Percentiles rank a stretch among this genome's conserved stretches.
These are phyloP conservation scores for Raffaelea arxii DNA, from an alignment of 2,329 filamentous ascomycete species.

Conservation along the genomic window DNA sequence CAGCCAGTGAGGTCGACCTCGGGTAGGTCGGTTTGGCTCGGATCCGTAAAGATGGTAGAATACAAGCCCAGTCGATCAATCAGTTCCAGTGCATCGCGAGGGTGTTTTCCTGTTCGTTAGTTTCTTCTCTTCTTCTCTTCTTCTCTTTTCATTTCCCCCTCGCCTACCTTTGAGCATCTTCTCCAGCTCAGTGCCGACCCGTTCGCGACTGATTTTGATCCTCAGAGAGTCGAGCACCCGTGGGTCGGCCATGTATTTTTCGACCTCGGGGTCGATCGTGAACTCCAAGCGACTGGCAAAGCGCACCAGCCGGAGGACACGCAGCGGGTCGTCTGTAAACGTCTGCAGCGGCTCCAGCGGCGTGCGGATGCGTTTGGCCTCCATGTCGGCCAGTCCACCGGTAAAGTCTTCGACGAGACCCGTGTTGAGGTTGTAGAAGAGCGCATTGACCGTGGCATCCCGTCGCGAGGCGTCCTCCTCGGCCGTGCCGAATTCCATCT, in stretches of 20 bases:
- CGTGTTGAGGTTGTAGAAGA: constrained; percentile 90
- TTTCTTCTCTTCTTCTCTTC: background rate
- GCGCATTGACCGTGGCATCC: constrained; percentile 88
- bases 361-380: constrained; percentile 64
- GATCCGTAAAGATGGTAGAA: constrained; percentile 63
- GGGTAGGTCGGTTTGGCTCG: constrained; percentile 40
- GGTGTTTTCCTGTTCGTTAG: constrained; percentile 40
- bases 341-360: constrained; percentile 83
- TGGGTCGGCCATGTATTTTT: constrained; percentile 65
- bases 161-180: constrained; percentile 72
- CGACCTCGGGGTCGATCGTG: constrained; percentile 59
- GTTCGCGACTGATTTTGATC: constrained; percentile 83
- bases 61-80: constrained; percentile 61
- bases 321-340: constrained; percentile 86
- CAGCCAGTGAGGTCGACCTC: constrained; percentile 51
- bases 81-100: constrained; percentile 50
- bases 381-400: constrained; percentile 66
- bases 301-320: constrained; percentile 76
- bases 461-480: constrained; percentile 81
- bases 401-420: constrained; percentile 78
- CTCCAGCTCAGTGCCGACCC: constrained; percentile 77
- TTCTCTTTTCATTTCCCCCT: background rate
- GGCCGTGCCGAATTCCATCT: constrained; percentile 88
- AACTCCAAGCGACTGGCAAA: constrained; percentile 84
- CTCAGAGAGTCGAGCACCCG: constrained; percentile 72